Evolutionary conservation across 1,284 basidiomycete species (phyloP), one percentile per base, ranked within the genome.

Genomic region (Cutaneotrichosporon curvatum): DNA sequence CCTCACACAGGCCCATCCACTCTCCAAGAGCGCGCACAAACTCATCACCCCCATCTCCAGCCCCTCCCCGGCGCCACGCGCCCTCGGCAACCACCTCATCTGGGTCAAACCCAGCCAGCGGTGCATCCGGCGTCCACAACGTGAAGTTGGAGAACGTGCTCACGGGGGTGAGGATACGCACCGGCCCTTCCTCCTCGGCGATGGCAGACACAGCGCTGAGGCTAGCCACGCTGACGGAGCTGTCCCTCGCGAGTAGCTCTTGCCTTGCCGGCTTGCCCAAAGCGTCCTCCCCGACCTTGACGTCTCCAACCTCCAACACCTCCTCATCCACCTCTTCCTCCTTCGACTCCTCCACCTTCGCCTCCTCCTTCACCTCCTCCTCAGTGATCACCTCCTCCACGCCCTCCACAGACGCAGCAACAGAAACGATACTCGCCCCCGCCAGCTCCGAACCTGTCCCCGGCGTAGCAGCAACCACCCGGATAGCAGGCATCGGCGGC

Each of bases 1-100:
- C 50, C 45, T 70, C 62, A 11, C 57, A 51, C 14, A 68, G 48
- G 16, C 65, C 66, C 22, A 70, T 37, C 60, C 60, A 70, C 45
- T 68, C 66, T 15, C 67, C 67, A 48, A 70, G 55, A 14, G 58
- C 61, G 31, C 66, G 46, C n/a, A 70, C 62, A 25, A 68, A 58
- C 50, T 68, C 67, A 49, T 68, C 66, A 4, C 66, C 66, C 16
- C 67, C 67, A 48, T 70, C 67, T 11, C 66, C 67, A 1, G 57
- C 61, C 7, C 65, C 67, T 12, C 63, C 66, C 11, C 38, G 39
- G 14, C 62, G 55, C 67, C 67, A 70, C 66, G 65, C 67, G 7
- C 59, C 57, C 9, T 19, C 23, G 7, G 20, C 10, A n/a, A 22
- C 33, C 12, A n/a, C 35, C 25, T 25, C 37, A 15, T 23, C 37